phyloP scores from a whole-genome alignment of 176 grass and related monocot genomes.

The Oropetium thomaeum region DNA sequence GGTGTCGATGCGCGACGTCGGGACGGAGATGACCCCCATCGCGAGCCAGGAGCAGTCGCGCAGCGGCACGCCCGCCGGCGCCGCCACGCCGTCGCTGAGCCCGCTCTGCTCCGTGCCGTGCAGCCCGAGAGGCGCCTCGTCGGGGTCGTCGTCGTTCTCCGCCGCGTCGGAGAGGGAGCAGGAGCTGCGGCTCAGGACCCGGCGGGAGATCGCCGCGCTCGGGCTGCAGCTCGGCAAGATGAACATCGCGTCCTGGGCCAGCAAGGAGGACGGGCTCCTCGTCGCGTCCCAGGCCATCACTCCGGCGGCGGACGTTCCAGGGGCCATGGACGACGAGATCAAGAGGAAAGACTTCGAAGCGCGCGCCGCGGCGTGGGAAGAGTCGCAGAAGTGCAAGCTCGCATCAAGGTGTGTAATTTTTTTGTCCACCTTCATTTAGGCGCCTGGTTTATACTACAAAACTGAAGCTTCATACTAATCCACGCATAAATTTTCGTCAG shows the following conservation, averaged over 20 bases:
- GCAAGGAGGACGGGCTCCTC: constrained; percentile 51
- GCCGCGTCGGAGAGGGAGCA: constrained; percentile 62
- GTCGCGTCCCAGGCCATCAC: background rate
- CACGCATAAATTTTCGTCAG: constrained; percentile 32
- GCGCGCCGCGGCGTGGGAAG: constrained; percentile 78
- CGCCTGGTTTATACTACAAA: too few species aligned
- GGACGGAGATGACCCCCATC: constrained; percentile 91
- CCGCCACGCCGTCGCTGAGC: constrained; percentile 61
- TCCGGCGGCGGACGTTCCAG: constrained; percentile 25
- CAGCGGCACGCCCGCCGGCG: constrained; percentile 68
- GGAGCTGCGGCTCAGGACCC: constrained; percentile 73
- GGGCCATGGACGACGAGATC: constrained; percentile 1
- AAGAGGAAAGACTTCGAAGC: constrained; percentile 48
- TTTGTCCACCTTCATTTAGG: too few species aligned
- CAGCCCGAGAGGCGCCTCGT: constrained; percentile 39
- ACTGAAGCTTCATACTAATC: too few species aligned
- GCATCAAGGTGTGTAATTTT: constrained; percentile 43
- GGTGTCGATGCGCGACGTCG: constrained; percentile 82
- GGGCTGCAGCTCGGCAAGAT: constrained; percentile 91
- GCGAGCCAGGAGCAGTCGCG: constrained; percentile 86
- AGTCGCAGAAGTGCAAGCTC: constrained; percentile 65
- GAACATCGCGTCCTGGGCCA: constrained; percentile 95
- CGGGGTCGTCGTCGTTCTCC: constrained; percentile 19
- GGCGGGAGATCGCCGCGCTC: constrained; percentile 81
- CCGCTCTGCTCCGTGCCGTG: constrained; percentile 78